phyloP scores from a whole-genome alignment of 2,329 filamentous ascomycete species.

The Aureobasidium sp. region DNA sequence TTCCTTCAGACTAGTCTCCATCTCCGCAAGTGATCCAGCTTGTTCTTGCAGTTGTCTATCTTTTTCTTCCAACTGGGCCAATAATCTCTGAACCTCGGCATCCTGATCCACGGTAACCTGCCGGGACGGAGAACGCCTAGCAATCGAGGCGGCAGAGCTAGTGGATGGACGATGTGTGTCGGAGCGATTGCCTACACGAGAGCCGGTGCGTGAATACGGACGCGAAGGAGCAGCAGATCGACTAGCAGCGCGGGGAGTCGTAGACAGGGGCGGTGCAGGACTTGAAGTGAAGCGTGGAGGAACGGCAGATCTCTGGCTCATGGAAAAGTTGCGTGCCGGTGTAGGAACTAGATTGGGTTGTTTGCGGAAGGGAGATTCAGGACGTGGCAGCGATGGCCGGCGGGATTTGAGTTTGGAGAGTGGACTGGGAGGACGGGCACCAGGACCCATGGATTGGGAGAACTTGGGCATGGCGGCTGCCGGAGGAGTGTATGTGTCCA shows the following conservation, averaged over 20 bases:
- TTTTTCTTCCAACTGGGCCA: slow-evolving; percentile 68
- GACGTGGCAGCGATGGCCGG: slow-evolving; percentile 66
- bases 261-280: slow-evolving; percentile 48
- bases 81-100: slow-evolving; percentile 66
- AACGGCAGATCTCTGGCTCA: slow-evolving; percentile 39
- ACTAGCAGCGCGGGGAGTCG: slow-evolving; percentile 39
- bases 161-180: slow-evolving; percentile 36
- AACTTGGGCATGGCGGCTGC: slow-evolving; percentile 63
- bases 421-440: slow-evolving; percentile 60
- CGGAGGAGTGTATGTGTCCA: slow-evolving; percentile 46
- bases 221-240: slow-evolving; percentile 34
- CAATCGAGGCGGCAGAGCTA: slow-evolving; percentile 37
- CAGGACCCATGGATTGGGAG: slow-evolving; percentile 77
- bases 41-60: slow-evolving; percentile 87
- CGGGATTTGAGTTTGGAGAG: slow-evolving; percentile 60
- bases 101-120: slow-evolving; percentile 36
- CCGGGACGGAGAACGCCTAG: slow-evolving; percentile 29
- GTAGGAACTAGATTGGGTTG: slow-evolving; percentile 46
- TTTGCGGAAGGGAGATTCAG: slow-evolving; percentile 75
- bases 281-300: slow-evolving; percentile 54
- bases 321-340: slow-evolving; percentile 51
- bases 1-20: slow-evolving; percentile 82
- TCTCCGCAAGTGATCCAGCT: slow-evolving; percentile 70
- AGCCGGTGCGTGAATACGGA: slow-evolving; percentile 41
- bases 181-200: slow-evolving; percentile 35